phyloP scores from a whole-genome alignment of 1,284 basidiomycete genomes.

The Mycena citricolor region DNA sequence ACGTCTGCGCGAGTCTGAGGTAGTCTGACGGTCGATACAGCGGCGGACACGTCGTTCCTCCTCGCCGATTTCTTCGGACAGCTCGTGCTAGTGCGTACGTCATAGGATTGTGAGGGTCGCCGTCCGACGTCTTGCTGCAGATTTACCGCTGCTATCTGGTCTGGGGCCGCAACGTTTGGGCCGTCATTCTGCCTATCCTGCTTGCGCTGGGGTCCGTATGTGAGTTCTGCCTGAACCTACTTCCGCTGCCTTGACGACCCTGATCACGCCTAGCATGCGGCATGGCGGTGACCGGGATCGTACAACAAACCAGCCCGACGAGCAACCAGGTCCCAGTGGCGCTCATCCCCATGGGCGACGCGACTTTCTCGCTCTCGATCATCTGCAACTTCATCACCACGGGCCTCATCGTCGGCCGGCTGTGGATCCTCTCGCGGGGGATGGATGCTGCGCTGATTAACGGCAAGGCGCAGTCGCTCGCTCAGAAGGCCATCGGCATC shows the following conservation, averaged over 20 bases:
- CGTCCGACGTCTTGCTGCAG: too few relatives aligned
- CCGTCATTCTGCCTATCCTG: constrained; percentile 34
- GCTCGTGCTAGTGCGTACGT: too few relatives aligned
- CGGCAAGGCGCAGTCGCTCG: too few relatives aligned
- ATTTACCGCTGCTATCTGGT: constrained; percentile 42
- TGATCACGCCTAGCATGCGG: constrained; percentile 27
- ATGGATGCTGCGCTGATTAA: constrained; percentile 3
- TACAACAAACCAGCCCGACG: constrained; percentile 27
- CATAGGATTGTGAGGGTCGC: too few relatives aligned
- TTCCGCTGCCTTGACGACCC: background rate
- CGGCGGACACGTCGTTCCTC: constrained; percentile 34
- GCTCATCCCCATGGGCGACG: constrained; percentile 34
- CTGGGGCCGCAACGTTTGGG: constrained; percentile 32
- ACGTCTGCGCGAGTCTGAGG: background rate
- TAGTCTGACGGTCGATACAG: background rate
- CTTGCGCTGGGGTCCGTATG: constrained; percentile 33
- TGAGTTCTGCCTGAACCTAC: constrained; percentile 27
- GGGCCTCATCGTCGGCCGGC: constrained; percentile 37
- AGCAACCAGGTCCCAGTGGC: constrained; percentile 30
- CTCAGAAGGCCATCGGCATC: constrained; percentile 31
- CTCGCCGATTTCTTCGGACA: constrained; percentile 14
- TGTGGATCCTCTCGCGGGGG: constrained; percentile 33
- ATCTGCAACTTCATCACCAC: constrained; percentile 40
- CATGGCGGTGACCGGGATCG: constrained; percentile 24
- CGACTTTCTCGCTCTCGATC: constrained; percentile 36